Base-by-base conservation (phyloP, 176 grass and related monocot species). In the Zea luxurians region DNA sequence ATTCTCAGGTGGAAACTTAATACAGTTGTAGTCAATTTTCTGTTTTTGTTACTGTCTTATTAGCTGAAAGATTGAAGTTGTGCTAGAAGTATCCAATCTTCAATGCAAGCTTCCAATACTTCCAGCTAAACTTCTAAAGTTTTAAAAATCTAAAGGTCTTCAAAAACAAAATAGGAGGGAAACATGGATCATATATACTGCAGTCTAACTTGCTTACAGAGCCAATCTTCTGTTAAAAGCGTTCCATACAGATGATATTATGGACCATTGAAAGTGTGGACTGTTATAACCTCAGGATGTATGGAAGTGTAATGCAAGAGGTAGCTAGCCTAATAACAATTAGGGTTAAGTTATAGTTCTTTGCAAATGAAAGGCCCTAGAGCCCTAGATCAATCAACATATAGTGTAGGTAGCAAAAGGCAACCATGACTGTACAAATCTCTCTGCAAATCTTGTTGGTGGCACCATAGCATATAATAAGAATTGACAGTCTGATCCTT, bases 401-500 rank as follows among this genome's bases (percentile, higher is more conserved):
- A 8, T 66, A 21, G 27, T 12, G 38, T 58, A 61, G 37, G 4
- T 59, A 50, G 1, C 57, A 82, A 63, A 71, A 34, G 18, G 13
- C 4, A 54, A 40, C 2, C 21, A 62, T 16, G 60, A 54, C 35
- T 78, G 58, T 60, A 34, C 67, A 82, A 82, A 87, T 42, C 59
- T 68, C 50, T 66, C 17, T 17, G 10, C 58, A 57, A 57, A 55
- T 54, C 58, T 78, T 64, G 3, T 71, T 86, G 74, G 46, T 58
- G 54, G 17, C 54, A 57, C 54, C 52, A 55, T 49, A 49, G 48
- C 13, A n/a, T 57, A 64, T 37, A 70, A 71, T 52, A 69, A 71
- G 61, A 69, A 81, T 46, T 82, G n/a, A 57, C 3, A 74, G 70
- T 54, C 69, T 50, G 67, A 61, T 74, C 36, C n/a, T 67, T 75